Evolutionary conservation across 1,139 yeast species (phyloP), one percentile per base, ranked within the genome.

Genomic region (Debaryomycetaceae sp.): DNA sequence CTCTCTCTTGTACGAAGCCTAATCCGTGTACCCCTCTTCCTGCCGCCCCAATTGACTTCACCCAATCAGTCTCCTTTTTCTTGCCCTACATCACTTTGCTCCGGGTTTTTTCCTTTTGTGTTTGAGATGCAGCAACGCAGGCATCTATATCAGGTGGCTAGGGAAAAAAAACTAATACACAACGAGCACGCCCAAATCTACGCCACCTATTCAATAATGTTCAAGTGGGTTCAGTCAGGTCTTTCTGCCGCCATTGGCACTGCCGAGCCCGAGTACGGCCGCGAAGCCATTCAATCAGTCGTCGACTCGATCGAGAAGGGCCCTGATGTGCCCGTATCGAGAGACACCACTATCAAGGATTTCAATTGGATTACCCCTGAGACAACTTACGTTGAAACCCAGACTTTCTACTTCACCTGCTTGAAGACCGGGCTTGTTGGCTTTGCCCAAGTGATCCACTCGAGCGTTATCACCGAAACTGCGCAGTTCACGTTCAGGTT

Each of bases 181-280:
- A n/a, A n/a, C n/a, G n/a, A n/a, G n/a, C 25, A 23, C 25, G 14
- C 25, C 6, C 25, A 14, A 9, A 14, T 6, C 9, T 20, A 23
- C 18, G 13, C 11, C 12, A 11, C 12, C 15, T 17, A 26, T 18
- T 9, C 19, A 9, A 32, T 4, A 20, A 83, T 83, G 93, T 65
- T 83, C 34, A 83, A 79, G 74, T 82, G 88, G 88, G 83, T 83
- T 39, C 91, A 83, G 67, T 83, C 89, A 38, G 76, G 95, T 34
- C 75, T 91, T 29, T 86, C 97, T 14, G 91, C 94, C 4, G 91
- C 88, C 28, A 93, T 96, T 5, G 98, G 98, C 31, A 77, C 95
- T 12, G 95, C 96, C 2, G 98, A 91, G 58, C 98, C 98, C 17
- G 95, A 83, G 52, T 91, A 91, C 51, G 98, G 98, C 32, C 73